Conservation (phyloP, 306 rosid species). For the Glycyrrhiza uralensis region DNA sequence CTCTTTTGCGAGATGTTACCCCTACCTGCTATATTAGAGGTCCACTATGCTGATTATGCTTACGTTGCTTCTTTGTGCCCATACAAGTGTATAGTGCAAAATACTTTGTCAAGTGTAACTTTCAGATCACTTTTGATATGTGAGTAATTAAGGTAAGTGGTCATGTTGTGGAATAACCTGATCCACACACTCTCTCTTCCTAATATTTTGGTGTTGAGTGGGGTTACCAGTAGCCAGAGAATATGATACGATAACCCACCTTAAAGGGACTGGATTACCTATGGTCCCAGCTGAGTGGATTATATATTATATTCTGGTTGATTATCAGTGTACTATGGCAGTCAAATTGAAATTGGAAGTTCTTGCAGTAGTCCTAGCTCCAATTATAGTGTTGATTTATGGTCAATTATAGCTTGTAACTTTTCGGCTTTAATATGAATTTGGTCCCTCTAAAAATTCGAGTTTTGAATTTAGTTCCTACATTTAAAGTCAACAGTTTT, state of each 20-base stretch:
- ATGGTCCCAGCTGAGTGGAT: slow-evolving; percentile 16
- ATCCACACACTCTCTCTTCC: not conserved
- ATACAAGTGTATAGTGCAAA: not conserved
- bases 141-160: not conserved
- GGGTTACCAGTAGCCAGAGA: not conserved
- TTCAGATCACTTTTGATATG: not conserved
- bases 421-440: no score
- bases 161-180: slow-evolving; percentile 14
- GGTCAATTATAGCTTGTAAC: not conserved
- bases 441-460: no score
- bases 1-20: no score
- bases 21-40: not conserved
- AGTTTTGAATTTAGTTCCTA: no score
- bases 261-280: slow-evolving; percentile 4
- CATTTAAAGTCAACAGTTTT: no score
- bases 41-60: not conserved
- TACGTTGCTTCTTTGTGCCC: not conserved
- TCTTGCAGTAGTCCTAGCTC: not conserved
- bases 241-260: slow-evolving; percentile 19
- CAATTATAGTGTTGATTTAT: slow-evolving; percentile 15
- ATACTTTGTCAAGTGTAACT: slow-evolving; percentile 4
- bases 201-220: slow-evolving; percentile 11
- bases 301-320: not conserved
- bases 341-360: slow-evolving; percentile 24
- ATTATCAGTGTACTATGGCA: not conserved